Base-by-base conservation (phyloP, 192 early-diverging fungal species). In the Coemansia sp. region DNA sequence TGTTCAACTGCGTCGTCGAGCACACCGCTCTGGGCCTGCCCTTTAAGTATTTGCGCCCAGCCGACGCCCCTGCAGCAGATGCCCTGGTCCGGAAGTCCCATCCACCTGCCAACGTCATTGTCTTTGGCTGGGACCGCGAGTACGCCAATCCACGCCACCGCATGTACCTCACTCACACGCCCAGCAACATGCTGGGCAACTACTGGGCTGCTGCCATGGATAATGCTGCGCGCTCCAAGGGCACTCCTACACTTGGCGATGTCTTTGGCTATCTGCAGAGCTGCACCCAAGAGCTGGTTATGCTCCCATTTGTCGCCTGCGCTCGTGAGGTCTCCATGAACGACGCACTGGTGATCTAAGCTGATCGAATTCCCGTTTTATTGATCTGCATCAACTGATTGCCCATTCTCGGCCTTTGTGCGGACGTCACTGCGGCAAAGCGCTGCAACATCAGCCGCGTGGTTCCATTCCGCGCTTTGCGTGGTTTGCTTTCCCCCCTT, bases 1-100 rank as follows among this genome's bases (percentile, higher is more conserved):
- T 95, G 22, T 88, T 93, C 58, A 89, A 92, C 71, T 90, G 84
- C 31, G 86, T 89, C 56, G 89, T 92, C 73, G 76, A 71, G 64
- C 86, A 86, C 32, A 86, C 88, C 2, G 85, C 83, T 19, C 69
- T 89, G 32, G 88, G 86, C 55, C 60, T 89, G 14, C 84, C 86
- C 14, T 88, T 83, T 72, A 77, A 84, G 49, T 86, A 87, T 68
- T 47, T 58, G 16, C 51, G 78, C 63, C 70, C 73, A 23, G 73
- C 62, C 44, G 82, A 72, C 58, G 54, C 60, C 28, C 60, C 82
- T 7, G 64, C 71, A 23, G 60, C 65, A 54, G 75, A 38, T 7
- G 6, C 34, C 34, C 34, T 38, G 8, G 34, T 38, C 34, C 34
- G 34, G 8, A 1, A 7, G 34, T 9, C 34, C 10, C 10, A 12